These are phyloP conservation scores for Pilatotrama ljubarskyi DNA, from an alignment of 768 basidiomycete genomes.

Conservation along the genomic window DNA sequence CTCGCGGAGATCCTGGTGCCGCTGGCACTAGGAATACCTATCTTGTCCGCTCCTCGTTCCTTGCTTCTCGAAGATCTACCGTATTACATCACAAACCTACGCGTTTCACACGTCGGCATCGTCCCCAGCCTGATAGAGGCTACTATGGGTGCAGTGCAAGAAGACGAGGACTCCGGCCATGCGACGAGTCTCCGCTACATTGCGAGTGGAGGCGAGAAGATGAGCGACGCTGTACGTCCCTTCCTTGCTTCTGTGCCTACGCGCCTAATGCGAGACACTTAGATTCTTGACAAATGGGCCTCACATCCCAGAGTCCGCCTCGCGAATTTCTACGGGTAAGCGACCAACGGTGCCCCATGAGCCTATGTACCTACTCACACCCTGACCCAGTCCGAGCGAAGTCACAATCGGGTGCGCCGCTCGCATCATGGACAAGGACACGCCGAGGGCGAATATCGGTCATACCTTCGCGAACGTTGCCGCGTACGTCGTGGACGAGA, in stretches of 20 bases:
- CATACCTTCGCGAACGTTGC: constrained; percentile 37
- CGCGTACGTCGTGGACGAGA: constrained; percentile 44
- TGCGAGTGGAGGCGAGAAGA: constrained; percentile 54
- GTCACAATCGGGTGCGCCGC: constrained; percentile 54
- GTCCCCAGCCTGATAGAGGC: constrained; percentile 56
- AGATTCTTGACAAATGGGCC: constrained; percentile 50
- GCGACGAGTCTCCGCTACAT: constrained; percentile 43
- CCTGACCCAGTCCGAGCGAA: constrained; percentile 42
- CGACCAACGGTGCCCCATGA: background rate
- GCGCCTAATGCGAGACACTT: background rate
- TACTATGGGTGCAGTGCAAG: constrained; percentile 37
- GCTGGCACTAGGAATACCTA: constrained; percentile 45
- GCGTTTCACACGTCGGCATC: constrained; percentile 50
- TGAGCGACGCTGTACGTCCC: constrained; percentile 46
- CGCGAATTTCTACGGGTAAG: constrained; percentile 51
- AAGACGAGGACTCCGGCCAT: constrained; percentile 30
- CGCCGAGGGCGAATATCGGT: constrained; percentile 46
- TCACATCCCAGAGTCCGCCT: constrained; percentile 44
- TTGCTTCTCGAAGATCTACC: constrained; percentile 44
- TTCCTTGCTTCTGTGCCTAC: background rate
- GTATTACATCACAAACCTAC: constrained; percentile 38
- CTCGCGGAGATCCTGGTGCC: constrained; percentile 45
- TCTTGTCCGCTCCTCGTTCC: constrained; percentile 42
- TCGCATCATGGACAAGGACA: constrained; percentile 41
- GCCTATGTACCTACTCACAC: background rate